Evolutionary conservation across 2,329 filamentous ascomycete species (phyloP).

Genomic region (Fusarium tjaetaba): DNA sequence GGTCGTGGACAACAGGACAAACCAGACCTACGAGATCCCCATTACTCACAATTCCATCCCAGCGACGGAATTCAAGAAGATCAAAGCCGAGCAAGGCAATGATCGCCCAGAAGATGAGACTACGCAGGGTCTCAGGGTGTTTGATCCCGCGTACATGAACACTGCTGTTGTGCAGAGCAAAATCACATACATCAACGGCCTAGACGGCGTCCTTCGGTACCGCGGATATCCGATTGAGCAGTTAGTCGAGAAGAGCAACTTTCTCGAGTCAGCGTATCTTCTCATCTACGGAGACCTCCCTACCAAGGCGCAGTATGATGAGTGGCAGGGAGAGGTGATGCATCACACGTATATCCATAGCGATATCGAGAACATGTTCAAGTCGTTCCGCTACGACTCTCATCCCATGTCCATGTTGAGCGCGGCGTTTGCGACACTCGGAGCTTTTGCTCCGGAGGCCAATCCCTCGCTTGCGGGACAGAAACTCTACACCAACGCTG

Average conservation of each 20-base stretch:
- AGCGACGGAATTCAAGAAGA: slow-evolving; percentile 63
- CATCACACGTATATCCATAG: slow-evolving; percentile 61
- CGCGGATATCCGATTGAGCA: slow-evolving; percentile 63
- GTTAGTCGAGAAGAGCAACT: slow-evolving; percentile 59
- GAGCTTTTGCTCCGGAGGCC: slow-evolving; percentile 60
- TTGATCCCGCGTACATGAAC: slow-evolving; percentile 64
- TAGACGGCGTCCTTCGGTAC: slow-evolving; percentile 61
- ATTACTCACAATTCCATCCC: slow-evolving; percentile 60
- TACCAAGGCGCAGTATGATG: slow-evolving; percentile 51
- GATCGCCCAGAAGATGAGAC: slow-evolving; percentile 58
- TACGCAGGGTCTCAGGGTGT: slow-evolving; percentile 59
- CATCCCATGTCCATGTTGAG: slow-evolving; percentile 64
- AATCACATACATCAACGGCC: slow-evolving; percentile 64
- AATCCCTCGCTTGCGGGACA: slow-evolving; percentile 61
- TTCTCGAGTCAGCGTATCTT: slow-evolving; percentile 60
- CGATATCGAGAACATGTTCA: slow-evolving; percentile 61
- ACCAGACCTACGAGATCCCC: slow-evolving; percentile 58
- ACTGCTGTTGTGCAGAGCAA: slow-evolving; percentile 60
- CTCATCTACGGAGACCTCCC: slow-evolving; percentile 63
- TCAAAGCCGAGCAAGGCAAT: slow-evolving; percentile 50
- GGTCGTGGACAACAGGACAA: slow-evolving; percentile 61
- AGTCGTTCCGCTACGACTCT: slow-evolving; percentile 61
- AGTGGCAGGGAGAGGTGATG: slow-evolving; percentile 60
- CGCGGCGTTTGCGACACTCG: slow-evolving; percentile 59
- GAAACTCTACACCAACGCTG: slow-evolving; percentile 60